Evolutionary conservation across 2,329 filamentous ascomycete genomes (phyloP), one percentile per base, ranked within the genome.

Genomic region (Rhinocladiella similis): DNA sequence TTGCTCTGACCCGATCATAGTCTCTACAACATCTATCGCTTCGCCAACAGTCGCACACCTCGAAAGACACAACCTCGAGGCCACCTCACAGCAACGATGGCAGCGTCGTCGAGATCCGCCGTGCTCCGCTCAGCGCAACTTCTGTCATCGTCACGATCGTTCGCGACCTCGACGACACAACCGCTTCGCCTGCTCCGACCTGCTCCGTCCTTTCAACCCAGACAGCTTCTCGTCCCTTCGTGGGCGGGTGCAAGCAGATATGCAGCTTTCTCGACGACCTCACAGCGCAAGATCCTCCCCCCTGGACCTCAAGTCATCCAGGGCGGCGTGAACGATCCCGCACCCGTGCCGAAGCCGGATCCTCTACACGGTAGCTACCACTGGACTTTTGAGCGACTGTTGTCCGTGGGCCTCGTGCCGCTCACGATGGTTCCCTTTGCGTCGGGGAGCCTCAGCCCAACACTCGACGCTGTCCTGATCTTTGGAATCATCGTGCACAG

Each of bases 351-450:
- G 45, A 72, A 83, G 19, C 77, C 90, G 51, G 84, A 83, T 66
- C 86, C 93, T 41, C 80, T 85, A 54, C 90, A 99, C 78, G 94
- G 94, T 67, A 95, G 89, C 75, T 99, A 97, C 81, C 94, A 99
- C 83, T 99, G 94, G 94, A 90, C 89, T 59, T 96, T 96, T 70
- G 94, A 99, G 82, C 80, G 85, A 70, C 73, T 91, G 54, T 78
- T 97, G 67, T 87, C 91, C 55, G 87, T 84, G 55, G 88, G 85
- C 54, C 84, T 99, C 60, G 79, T 99, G 60, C 95, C 94, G 49
- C 80, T 99, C 64, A 91, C 88, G 62, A 81, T 97, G 65, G 88
- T 91, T 38, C 94, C 94, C 62, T 99, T 99, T 76, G 92, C 92
- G 60, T 87, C 90, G 59, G 92, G 92, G 69, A 90, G 90, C 38